Percentiles rank a stretch among this genome's conserved stretches.
phyloP scores from a whole-genome alignment of 441 rosid genomes.

The Jatropha multifida region DNA sequence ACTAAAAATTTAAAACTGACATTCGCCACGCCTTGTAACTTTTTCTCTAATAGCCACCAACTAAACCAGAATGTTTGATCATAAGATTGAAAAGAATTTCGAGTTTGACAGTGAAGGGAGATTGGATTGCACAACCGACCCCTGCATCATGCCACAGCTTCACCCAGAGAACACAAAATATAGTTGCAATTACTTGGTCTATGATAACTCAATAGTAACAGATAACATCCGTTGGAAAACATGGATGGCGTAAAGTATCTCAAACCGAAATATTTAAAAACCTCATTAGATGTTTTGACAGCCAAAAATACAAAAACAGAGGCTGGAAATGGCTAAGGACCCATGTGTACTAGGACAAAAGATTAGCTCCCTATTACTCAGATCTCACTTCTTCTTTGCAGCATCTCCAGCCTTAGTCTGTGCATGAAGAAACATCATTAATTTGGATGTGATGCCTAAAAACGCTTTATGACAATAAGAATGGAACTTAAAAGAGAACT shows the following conservation, averaged over 20 bases:
- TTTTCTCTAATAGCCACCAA: too few species aligned
- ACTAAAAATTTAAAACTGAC: background rate
- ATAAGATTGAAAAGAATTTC: too few species aligned
- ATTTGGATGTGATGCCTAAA: background rate
- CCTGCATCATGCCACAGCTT: background rate
- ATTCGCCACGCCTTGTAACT: too few species aligned
- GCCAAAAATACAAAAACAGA: background rate
- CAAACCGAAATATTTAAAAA: background rate
- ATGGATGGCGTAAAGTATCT: background rate
- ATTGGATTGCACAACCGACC: background rate
- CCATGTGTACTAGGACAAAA: background rate
- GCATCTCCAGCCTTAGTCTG: conserved; percentile 48
- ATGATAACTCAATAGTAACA: background rate
- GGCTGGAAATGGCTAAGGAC: background rate
- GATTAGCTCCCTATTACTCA: background rate
- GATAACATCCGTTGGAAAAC: background rate
- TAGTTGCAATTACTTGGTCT: background rate
- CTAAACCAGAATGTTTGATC: too few species aligned
- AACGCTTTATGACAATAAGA: background rate
- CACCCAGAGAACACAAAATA: too few species aligned
- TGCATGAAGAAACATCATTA: background rate
- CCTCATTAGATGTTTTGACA: background rate
- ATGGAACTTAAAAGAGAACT: background rate
- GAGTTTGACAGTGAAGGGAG: background rate
- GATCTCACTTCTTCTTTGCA: conserved; percentile 33